Conservation (phyloP, 257 asterid species). For the Misopates orontium region DNA sequence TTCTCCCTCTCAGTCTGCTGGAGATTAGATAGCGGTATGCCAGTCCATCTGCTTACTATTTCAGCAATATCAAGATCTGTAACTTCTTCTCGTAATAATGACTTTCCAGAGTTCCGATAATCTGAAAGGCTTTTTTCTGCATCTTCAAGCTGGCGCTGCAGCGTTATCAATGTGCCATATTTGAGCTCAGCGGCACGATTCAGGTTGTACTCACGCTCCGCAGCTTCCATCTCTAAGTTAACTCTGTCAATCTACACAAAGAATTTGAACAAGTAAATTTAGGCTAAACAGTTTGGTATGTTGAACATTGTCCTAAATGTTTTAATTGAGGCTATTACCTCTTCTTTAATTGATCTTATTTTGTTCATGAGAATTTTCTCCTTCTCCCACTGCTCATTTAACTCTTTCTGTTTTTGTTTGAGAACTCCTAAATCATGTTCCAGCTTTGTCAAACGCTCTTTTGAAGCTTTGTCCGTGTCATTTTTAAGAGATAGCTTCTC, state of each 20-base stretch:
- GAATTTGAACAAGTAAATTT: conserved; percentile 17
- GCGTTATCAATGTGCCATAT: conserved; percentile 78
- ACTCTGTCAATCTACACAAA: conserved; percentile 76
- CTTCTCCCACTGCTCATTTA: conserved; percentile 81
- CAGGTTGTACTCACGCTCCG: conserved; percentile 92
- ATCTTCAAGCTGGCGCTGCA: conserved; percentile 82
- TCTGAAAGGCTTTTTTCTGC: conserved; percentile 72
- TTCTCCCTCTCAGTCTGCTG: conserved; percentile 92
- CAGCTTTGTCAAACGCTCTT: conserved; percentile 72
- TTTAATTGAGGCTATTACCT: conserved; percentile 46
- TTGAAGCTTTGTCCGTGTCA: conserved; percentile 82
- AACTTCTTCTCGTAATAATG: conserved; percentile 80
- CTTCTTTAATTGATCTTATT: conserved; percentile 78
- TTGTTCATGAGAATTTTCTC: conserved; percentile 78
- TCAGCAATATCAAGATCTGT: conserved; percentile 84
- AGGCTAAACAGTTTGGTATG: conserved; percentile 1
- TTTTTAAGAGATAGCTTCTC: conserved; percentile 84
- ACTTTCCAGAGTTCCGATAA: conserved; percentile 67
- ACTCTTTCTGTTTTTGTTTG: conserved; percentile 63
- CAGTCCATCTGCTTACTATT: conserved; percentile 93
- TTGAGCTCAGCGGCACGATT: conserved; percentile 95
- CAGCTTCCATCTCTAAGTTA: conserved; percentile 92
- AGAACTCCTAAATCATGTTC: conserved; percentile 71
- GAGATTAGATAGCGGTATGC: conserved; percentile 88
- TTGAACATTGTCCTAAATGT: conserved; percentile 7